A percentile compares a stretch with the other conserved stretches of the same genome.
Evolutionary conservation across 768 basidiomycete species (phyloP).

Genomic region (Pulveroboletus ravenelii): DNA sequence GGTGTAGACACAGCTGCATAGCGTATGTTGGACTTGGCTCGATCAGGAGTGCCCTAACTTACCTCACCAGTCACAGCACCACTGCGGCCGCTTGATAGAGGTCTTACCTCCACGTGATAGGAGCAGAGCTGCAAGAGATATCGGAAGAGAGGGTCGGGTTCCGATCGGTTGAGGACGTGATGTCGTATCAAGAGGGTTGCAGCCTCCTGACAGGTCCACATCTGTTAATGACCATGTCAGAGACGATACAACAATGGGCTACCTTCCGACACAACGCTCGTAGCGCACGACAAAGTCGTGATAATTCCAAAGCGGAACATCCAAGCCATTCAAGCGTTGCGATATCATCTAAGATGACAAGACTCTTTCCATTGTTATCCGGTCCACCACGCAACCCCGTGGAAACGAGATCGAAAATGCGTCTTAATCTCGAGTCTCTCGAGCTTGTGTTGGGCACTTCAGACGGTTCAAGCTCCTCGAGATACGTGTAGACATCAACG

Average conservation of each 20-base stretch:
- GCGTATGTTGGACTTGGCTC: not conserved
- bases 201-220: slow-evolving; percentile 35
- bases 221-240: not conserved
- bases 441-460: slow-evolving; percentile 4
- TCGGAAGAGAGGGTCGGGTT: slow-evolving; percentile 58
- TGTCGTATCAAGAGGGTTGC: slow-evolving; percentile 60
- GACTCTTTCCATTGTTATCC: slow-evolving; percentile 14
- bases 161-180: slow-evolving; percentile 50
- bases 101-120: slow-evolving; percentile 67
- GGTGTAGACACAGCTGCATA: slow-evolving; percentile 58
- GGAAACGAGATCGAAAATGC: slow-evolving; percentile 36
- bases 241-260: not conserved
- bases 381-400: slow-evolving; percentile 17
- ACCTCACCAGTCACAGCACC: slow-evolving; percentile 79
- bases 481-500: slow-evolving; percentile 46
- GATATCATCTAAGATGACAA: slow-evolving; percentile 71
- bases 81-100: slow-evolving; percentile 70
- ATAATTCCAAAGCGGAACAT: slow-evolving; percentile 44
- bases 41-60: slow-evolving; percentile 5
- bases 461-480: slow-evolving; percentile 20
- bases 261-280: slow-evolving; percentile 54
- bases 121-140: slow-evolving; percentile 57
- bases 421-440: slow-evolving; percentile 21
- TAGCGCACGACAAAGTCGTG: slow-evolving; percentile 57
- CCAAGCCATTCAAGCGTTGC: slow-evolving; percentile 71